Evolutionary conservation across 1,139 yeast genomes (phyloP), one percentile per base, ranked within the genome.

Genomic region (Yamadazyma songkhlaensis): DNA sequence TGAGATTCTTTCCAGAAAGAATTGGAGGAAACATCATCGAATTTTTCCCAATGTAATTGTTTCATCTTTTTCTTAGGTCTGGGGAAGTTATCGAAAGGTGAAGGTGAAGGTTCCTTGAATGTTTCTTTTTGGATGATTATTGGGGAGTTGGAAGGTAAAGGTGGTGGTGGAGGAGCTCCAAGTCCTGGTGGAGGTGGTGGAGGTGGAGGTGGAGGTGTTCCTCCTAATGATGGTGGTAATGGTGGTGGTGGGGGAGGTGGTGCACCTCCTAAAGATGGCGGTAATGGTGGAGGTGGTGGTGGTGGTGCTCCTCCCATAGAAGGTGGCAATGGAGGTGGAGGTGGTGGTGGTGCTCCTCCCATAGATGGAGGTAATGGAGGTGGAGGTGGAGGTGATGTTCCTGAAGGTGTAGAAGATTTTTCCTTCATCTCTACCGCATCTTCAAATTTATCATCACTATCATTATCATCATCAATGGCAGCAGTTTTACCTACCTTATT

Each of bases 1-100:
- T 59, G 54, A 3, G 67, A 52, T 29, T 60, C 55, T 27, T 63
- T 60, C 94, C 94, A 84, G 56, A 84, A 81, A 0, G 92, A 81
- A 42, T 78, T 75, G 26, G 72, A 74, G 2, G 83, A 72, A 7
- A 42, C 42, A 24, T 56, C 56, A 26, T 84, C 92, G 40, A 84
- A 67, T 51, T 84, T 84, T 48, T 85, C 94, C 94, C 94, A 85
- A 53, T 85, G 95, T 47, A 84, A 66, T 57, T 84, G 95, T 55
- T 84, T 84, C 60, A 84, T 67, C 68, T 81, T 84, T 62, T 75
- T 79, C 65, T 82, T 82, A 17, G 95, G 90, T 50, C 90, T 72
- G 33, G 90, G 90, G 48, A 76, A 74, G 37, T 67, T 67, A 36
- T 79, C 86, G 49, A 78, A 78, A 35, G 79, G 69, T 24, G 60